Base-by-base conservation (phyloP, 2,329 filamentous ascomycete species). In the Fusarium musae region DNA sequence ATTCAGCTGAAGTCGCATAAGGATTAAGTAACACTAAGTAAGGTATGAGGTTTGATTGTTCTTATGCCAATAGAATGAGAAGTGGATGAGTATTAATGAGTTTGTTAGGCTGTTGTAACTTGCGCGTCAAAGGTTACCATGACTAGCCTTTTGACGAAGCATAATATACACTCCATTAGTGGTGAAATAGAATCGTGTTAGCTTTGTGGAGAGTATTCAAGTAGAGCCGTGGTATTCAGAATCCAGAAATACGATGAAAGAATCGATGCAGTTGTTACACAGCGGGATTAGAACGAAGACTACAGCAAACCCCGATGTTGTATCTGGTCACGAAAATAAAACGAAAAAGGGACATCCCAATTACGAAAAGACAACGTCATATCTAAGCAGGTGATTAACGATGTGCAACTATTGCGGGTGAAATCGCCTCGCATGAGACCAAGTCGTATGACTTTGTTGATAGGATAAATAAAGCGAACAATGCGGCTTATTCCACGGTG, bases 401-500 rank as follows among this genome's bases (percentile, higher is more conserved):
- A 17, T 6, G 9, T 36, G 47, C 8, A 59, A 17, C 16, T 16
- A 23, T 36, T 26, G n/a, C 62, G 63, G 62, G 62, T 36, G n/a
- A 62, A 43, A 34, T 54, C 42, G 47, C 63, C 32, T 47, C 26
- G 9, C 15, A n/a, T 28, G n/a, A 21, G 58, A 42, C 21, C 43
- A 39, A 59, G 46, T 66, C 63, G 52, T 66, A 66, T 44, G 62
- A 66, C 23, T 59, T 37, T 28, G 36, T 47, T 39, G 16, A 40
- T 32, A 56, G n/a, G 8, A 26, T 39, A 7, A 60, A 53, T 19
- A n/a, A 26, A 28, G 23, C 28, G 40, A 53, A 65, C 16, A 30
- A 37, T 36, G n/a, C 59, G 40, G 47, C 44, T 67, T 42, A 62
- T 67, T 53, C 16, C 34, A 17, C n/a, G 23, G 47, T 30, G n/a